Evolutionary conservation across 352 stramenopile genomes (phyloP).

Genomic region (Thalassiosira livingstoniorum): DNA sequence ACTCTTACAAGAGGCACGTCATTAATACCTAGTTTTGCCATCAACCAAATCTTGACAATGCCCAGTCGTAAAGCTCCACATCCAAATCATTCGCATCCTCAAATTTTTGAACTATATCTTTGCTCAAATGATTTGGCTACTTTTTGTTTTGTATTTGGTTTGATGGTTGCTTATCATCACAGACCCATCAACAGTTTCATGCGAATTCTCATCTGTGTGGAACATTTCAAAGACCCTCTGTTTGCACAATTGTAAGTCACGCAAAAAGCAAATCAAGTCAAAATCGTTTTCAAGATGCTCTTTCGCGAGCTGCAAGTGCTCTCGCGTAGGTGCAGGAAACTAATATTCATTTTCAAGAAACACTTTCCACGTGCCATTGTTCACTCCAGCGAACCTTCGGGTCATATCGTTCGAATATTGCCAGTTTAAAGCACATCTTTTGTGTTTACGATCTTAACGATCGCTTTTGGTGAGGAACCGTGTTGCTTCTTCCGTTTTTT

Average conservation of each 20-base stretch:
- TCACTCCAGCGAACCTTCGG: background rate
- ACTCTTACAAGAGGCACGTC: too few species aligned
- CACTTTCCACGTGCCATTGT: background rate
- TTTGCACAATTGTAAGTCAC: background rate
- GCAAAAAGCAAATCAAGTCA: conserved; percentile 15
- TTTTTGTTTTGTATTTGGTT: conserved; percentile 6
- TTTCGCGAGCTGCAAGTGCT: conserved; percentile 1
- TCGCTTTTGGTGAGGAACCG: background rate
- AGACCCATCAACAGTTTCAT: background rate
- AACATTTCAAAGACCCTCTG: background rate
- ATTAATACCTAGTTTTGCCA: too few species aligned
- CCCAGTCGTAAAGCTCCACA: conserved; percentile 23
- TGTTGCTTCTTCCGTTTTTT: background rate
- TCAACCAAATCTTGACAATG: conserved; percentile 2
- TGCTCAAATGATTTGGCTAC: background rate
- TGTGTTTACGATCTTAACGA: background rate
- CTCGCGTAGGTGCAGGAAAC: background rate
- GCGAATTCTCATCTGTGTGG: background rate
- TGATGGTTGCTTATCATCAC: background rate
- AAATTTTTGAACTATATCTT: conserved; percentile 9
- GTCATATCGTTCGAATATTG: conserved; percentile 30
- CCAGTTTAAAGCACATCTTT: background rate
- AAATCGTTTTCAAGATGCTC: background rate
- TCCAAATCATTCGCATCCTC: background rate
- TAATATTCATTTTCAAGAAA: background rate